Base-by-base conservation (phyloP, 352 stramenopile genomes). In the Phytophthora pini region DNA sequence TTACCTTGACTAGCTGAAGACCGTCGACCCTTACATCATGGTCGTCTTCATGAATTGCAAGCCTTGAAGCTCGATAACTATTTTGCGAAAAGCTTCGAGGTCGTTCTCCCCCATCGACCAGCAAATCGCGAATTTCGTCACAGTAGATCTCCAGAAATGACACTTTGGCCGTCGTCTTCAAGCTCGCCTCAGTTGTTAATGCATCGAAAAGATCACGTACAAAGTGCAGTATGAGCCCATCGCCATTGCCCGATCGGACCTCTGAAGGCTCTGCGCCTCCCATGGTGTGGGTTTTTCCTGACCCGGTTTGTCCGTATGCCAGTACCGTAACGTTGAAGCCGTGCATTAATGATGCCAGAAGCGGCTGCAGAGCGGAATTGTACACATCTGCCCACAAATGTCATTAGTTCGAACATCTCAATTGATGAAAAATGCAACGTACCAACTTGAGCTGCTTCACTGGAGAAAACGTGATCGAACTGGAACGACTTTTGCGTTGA, bases 121-220 rank as follows among this genome's bases (percentile, higher is more conserved):
- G 72, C 34, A 99, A 69, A 72, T 99, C 97, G 53, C 95, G 91
- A 52, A 99, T 97, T 63, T 99, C 95, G 77, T 99, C 95, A n/a
- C 95, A 96, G 56, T 99, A 99, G 6, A 99, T 98, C 73, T 99
- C 97, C 1, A 99, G 76, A 61, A 93, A 95, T 6, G 87, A 94
- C 1, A 93, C 82, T 3, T 72, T 82, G 2, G 89, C 70, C 31
- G 56, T 71, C n/a, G 56, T 66, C 36, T 62, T 87, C 52, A 55
- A 66, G 61, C 1, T 74, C 51, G 4, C 55, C 45, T 27, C 53
- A 27, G 6, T 73, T 41, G 29, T 68, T 57, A 92, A 57, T 6
- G 56, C 56, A 4, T 48, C 45, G 36, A 95, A 95, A 15, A 94
- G 60, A 31, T 95, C 76, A 40, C 82, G 74, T 10, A 95, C 52